Evolutionary conservation across 768 basidiomycete genomes (phyloP).

Genomic region (Holtermanniella nyarrowii): DNA sequence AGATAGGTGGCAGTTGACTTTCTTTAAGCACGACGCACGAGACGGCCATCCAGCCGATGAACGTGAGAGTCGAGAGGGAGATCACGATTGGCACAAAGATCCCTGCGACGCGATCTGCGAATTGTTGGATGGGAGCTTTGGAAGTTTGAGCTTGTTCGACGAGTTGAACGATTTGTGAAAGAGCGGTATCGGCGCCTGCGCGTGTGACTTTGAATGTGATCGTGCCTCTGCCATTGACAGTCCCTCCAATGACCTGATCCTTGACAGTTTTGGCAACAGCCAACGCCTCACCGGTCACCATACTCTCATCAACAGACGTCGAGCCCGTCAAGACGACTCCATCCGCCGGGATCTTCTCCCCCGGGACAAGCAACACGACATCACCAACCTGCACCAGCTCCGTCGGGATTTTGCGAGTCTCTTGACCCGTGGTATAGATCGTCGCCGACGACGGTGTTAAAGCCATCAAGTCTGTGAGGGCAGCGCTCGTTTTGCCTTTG

Average conservation of each 20-base stretch:
- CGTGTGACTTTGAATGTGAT: slow-evolving; percentile 93
- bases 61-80: slow-evolving; percentile 66
- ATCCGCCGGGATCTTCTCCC: slow-evolving; percentile 93
- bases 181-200: slow-evolving; percentile 89
- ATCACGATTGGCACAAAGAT: slow-evolving; percentile 91
- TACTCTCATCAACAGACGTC: slow-evolving; percentile 88
- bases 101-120: slow-evolving; percentile 88
- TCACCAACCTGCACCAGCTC: slow-evolving; percentile 94
- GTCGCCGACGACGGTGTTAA: slow-evolving; percentile 91
- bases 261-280: slow-evolving; percentile 76
- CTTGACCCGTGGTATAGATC: slow-evolving; percentile 57
- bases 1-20: slow-evolving; percentile 62
- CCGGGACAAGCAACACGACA: slow-evolving; percentile 83
- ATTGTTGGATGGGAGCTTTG: slow-evolving; percentile 95
- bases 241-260: slow-evolving; percentile 86
- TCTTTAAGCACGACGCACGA: slow-evolving; percentile 44
- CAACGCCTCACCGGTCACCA: slow-evolving; percentile 92
- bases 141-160: slow-evolving; percentile 97
- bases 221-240: slow-evolving; percentile 92
- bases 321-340: slow-evolving; percentile 78
- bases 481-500: slow-evolving; percentile 93
- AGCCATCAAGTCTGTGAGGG: slow-evolving; percentile 90
- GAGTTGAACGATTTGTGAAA: slow-evolving; percentile 89
- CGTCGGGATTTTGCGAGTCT: slow-evolving; percentile 75
- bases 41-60: slow-evolving; percentile 70